Evolutionary conservation across 805 yeast genomes (phyloP), one percentile per base, ranked within the genome.

Genomic region (Saccharomycopsis sp.): DNA sequence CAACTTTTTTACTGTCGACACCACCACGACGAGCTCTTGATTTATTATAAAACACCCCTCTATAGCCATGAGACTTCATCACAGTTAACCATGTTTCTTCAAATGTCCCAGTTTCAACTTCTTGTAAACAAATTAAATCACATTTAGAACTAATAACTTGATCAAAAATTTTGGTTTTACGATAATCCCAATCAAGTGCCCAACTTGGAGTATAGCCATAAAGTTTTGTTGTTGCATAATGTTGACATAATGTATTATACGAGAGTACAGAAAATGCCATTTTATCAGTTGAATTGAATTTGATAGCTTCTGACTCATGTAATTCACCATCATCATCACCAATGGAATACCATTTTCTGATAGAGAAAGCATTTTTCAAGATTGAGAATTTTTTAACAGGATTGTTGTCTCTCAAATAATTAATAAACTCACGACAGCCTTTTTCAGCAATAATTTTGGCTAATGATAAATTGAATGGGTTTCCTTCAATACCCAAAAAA

Each of bases 191-290:
- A 39, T 77, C 75, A 47, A 92, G 70, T 2, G 97, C 99, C 97
- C 98, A 92, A 2, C 94, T 76, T 18, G 97, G 97, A 1, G 97
- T 87, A 57, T 84, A 89, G 53, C 83, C 89, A 60, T 85, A 92
- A 80, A 89, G 70, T 57, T 77, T 81, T 17, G 92, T 72, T 3
- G 96, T 86, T 2, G 97, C 96, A 63, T 89, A 89, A 58, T 83
- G 92, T 57, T 89, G 97, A 60, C 98, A 92, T 57, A 92, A 67
- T 2, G 94, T 85, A 62, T 92, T 92, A 64, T 87, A 89, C 29
- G 87, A 76, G 72, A 86, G 69, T 35, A 88, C 63, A 1, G 95
- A 80, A 58, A 92, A 87, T 4, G 71, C 54, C 29, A 63, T 62
- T 40, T 60, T 60, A 32, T 58, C 60, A 5, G 30, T 19, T 27